Evolutionary conservation across 1,139 yeast species (phyloP), one percentile per base, ranked within the genome.

Genomic region (Hanseniaspora gamundiae): DNA sequence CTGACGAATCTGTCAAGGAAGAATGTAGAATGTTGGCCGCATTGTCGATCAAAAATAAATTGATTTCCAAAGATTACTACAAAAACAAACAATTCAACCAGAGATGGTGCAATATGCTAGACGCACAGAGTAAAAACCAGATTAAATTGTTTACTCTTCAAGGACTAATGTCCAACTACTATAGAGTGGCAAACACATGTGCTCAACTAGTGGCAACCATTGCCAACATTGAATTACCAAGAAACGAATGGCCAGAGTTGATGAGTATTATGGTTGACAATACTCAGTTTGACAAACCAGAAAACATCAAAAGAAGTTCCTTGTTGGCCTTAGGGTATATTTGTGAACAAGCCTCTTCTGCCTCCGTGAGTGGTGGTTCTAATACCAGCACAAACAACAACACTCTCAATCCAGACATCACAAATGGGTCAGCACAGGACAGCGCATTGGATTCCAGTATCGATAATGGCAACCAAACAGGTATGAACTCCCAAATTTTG

Each of bases 151-250:
- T 74, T 35, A 75, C 95, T 0, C 61, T 91, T 42, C 65, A 67
- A 41, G 76, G 91, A 1, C 74, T 91, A 47, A 63, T 78, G 46
- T 71, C 84, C 19, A 60, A 68, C n/a, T 80, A 80, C 56, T 81
- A 78, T 48, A 74, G 87, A 55, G 95, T 91, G 42, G 94, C 95
- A 24, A 77, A 80, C 48, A 75, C 95, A 20, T 81, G 93, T 27
- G 95, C 98, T 19, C 97, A 91, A 67, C 71, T 91, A 53, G 91
- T 91, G 48, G 95, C 97, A 26, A 94, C 97, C 9, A 84, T 91
- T 55, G 98, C 97, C 14, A 93, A 83, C 51, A 85, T 91, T 48
- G 98, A 91, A 62, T 71, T 91, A 51, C 97, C 97, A 40, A 69
- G 80, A 51, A 74, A 73, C 51, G 85, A 81, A 58, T 91, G 98